Evolutionary conservation across 768 basidiomycete genomes (phyloP).

Genomic region (Tricholoma terreum): DNA sequence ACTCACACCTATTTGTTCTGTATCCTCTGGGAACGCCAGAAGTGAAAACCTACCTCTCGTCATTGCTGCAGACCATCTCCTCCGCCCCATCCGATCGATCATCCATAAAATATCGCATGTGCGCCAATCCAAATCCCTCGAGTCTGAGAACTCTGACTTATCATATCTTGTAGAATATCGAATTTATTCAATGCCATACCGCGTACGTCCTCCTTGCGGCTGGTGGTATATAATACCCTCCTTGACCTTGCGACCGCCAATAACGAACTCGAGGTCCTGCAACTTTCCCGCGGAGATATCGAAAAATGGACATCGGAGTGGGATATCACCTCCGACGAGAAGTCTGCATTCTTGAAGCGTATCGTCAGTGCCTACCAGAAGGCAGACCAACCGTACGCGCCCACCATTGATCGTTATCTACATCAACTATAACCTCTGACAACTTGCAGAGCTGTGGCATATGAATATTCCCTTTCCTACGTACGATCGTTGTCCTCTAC

Average conservation of each 20-base stretch:
- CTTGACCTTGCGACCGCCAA: conserved; percentile 57
- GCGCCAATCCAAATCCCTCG: conserved; percentile 23
- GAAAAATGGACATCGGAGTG: conserved; percentile 79
- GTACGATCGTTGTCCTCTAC: conserved; percentile 57
- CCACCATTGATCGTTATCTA: neutral
- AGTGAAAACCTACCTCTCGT: conserved; percentile 45
- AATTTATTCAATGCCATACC: conserved; percentile 81
- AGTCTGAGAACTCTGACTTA: conserved; percentile 4
- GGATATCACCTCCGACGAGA: conserved; percentile 61
- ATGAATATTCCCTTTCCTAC: conserved; percentile 62
- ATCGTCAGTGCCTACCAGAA: conserved; percentile 60
- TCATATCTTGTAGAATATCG: conserved; percentile 51
- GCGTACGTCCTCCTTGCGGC: conserved; percentile 60
- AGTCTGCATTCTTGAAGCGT: conserved; percentile 60
- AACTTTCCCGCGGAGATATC: conserved; percentile 57
- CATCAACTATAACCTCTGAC: neutral
- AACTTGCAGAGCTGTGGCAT: conserved; percentile 50
- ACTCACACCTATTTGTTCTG: conserved; percentile 65
- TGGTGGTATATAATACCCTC: conserved; percentile 59
- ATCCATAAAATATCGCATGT: conserved; percentile 78
- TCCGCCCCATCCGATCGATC: conserved; percentile 50
- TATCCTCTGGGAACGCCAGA: conserved; percentile 55
- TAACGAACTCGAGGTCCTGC: conserved; percentile 60
- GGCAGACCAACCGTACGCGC: conserved; percentile 56
- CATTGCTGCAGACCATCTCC: conserved; percentile 54